phyloP scores from a whole-genome alignment of 2,329 filamentous ascomycete genomes.

The Neofusicoccum cordaticola region DNA sequence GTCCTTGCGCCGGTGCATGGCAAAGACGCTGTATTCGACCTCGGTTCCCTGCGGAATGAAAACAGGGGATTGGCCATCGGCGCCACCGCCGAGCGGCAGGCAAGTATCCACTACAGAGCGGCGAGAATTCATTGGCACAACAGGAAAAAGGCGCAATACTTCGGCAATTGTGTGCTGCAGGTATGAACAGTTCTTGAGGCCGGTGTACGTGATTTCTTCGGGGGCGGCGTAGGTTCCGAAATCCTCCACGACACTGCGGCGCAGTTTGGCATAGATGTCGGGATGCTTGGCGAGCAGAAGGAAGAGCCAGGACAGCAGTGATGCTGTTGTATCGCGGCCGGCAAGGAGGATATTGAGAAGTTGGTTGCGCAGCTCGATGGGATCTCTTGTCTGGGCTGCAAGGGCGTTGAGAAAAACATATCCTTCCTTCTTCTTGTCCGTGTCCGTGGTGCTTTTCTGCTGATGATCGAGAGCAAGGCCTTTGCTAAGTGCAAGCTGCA shows the following conservation, averaged over 20 bases:
- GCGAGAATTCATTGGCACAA: conserved; percentile 54
- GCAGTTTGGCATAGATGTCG: conserved; percentile 34
- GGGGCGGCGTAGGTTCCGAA: conserved; percentile 44
- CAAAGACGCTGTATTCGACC: conserved; percentile 45
- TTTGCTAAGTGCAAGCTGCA: conserved; percentile 40
- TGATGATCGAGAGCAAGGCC: not conserved
- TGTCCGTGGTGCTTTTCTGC: conserved; percentile 26
- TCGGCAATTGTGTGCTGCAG: conserved; percentile 67
- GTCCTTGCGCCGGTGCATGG: conserved; percentile 52
- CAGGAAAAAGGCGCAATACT: conserved; percentile 56
- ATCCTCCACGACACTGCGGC: conserved; percentile 39
- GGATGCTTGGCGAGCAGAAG: conserved; percentile 40
- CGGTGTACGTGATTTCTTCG: conserved; percentile 24
- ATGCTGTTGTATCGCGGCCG: conserved; percentile 41
- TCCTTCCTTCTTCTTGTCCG: conserved; percentile 28
- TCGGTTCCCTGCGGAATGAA: conserved; percentile 49
- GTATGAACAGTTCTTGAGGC: conserved; percentile 29
- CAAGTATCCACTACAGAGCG: conserved; percentile 48
- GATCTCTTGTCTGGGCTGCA: conserved; percentile 46
- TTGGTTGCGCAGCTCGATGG: conserved; percentile 42
- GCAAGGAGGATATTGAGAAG: conserved; percentile 47
- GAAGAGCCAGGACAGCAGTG: conserved; percentile 39
- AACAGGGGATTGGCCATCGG: conserved; percentile 48
- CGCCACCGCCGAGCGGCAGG: conserved; percentile 50
- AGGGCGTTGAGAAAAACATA: conserved; percentile 50